A percentile compares a stretch with the other conserved stretches of the same genome.
Conservation (phyloP, 257 asterid species). For the Eustoma russellianum region DNA sequence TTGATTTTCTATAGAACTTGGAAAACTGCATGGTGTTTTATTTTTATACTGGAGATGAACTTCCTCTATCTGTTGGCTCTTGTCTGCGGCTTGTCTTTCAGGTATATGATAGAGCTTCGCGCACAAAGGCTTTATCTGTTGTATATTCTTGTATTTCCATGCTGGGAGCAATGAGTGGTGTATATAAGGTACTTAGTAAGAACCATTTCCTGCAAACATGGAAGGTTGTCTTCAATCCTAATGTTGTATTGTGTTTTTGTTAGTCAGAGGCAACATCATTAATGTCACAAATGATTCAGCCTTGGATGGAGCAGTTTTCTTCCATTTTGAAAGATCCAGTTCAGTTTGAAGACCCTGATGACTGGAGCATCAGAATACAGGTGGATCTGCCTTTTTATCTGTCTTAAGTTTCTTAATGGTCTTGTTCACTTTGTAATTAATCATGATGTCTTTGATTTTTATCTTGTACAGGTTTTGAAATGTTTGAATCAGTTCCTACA, state of each 20-base stretch:
- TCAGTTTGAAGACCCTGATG: slow-evolving; percentile 94
- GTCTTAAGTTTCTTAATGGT: neutral
- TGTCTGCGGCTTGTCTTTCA: slow-evolving; percentile 19
- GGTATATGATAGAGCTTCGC: slow-evolving; percentile 65
- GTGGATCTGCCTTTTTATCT: slow-evolving; percentile 26
- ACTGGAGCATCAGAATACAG: slow-evolving; percentile 98
- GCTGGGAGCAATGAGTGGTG: slow-evolving; percentile 84
- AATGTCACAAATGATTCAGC: slow-evolving; percentile 78
- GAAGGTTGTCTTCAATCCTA: neutral
- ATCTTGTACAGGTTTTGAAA: slow-evolving; percentile 59
- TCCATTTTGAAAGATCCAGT: slow-evolving; percentile 55
- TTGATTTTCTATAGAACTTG: too few relatives aligned
- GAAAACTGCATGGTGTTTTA: neutral
- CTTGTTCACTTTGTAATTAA: neutral
- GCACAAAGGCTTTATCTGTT: slow-evolving; percentile 69
- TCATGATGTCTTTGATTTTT: slow-evolving; percentile 1
- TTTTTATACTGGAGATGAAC: neutral
- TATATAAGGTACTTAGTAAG: slow-evolving; percentile 55
- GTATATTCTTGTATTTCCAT: slow-evolving; percentile 74
- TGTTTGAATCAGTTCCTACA: slow-evolving; percentile 87
- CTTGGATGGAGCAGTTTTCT: slow-evolving; percentile 82
- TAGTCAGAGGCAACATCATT: slow-evolving; percentile 68
- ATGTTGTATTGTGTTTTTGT: slow-evolving; percentile 13
- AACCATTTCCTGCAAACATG: neutral
- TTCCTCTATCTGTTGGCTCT: neutral